Percentiles rank a stretch among this genome's conserved stretches.
phyloP scores from a whole-genome alignment of 2,329 filamentous ascomycete genomes.

The Madurella fahalii region DNA sequence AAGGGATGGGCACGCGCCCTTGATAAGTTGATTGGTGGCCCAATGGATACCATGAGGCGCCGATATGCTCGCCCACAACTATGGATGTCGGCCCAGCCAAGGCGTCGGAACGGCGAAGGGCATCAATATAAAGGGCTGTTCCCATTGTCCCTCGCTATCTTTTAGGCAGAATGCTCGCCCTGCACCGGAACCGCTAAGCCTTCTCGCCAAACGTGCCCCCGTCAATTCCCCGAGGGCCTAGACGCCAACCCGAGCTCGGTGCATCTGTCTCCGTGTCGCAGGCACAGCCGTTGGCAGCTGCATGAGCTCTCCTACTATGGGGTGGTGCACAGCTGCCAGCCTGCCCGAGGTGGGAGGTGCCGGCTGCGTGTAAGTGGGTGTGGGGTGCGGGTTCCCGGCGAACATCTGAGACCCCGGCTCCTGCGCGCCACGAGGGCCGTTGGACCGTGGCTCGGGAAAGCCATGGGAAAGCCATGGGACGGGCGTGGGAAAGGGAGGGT shows the following conservation, averaged over 20 bases:
- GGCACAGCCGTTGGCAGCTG: slow-evolving; percentile 10
- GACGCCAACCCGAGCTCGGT: slow-evolving; percentile 14
- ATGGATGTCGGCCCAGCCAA: slow-evolving; percentile 19
- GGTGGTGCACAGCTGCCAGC: neutral
- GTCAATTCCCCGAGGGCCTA: slow-evolving; percentile 13
- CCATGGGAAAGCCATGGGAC: neutral
- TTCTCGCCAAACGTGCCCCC: slow-evolving; percentile 22
- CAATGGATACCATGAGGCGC: neutral
- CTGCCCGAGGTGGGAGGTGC: too few relatives aligned
- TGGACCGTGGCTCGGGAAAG: slow-evolving; percentile 9
- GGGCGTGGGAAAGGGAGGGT: neutral
- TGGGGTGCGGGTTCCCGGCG: slow-evolving; percentile 1
- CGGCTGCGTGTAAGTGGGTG: neutral
- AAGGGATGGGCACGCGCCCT: slow-evolving; percentile 13
- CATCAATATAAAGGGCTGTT: slow-evolving; percentile 26
- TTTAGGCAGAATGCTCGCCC: slow-evolving; percentile 27
- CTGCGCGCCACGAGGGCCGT: slow-evolving; percentile 13
- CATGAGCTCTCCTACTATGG: neutral
- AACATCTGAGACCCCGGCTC: neutral
- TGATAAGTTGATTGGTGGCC: slow-evolving; percentile 10
- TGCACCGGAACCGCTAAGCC: slow-evolving; percentile 17
- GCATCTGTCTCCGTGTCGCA: slow-evolving; percentile 24
- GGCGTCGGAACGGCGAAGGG: slow-evolving; percentile 21
- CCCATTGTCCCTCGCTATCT: slow-evolving; percentile 10
- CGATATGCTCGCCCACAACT: neutral